phyloP scores from a whole-genome alignment of 768 basidiomycete species.

The Grammothele lineata region DNA sequence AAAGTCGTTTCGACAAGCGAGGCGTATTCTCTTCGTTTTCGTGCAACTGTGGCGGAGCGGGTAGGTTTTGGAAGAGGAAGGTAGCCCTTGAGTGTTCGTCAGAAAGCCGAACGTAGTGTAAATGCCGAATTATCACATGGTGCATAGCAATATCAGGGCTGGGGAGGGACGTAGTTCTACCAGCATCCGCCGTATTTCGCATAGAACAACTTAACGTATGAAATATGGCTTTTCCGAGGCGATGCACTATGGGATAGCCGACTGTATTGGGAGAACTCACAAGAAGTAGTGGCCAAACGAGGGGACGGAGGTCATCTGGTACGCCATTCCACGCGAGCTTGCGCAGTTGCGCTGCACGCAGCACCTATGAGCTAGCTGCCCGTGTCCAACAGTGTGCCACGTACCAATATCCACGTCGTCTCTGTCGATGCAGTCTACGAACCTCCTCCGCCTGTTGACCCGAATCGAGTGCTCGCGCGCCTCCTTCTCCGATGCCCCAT shows the following conservation, averaged over 20 bases:
- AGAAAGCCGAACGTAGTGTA: neutral
- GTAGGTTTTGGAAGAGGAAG: slow-evolving; percentile 79
- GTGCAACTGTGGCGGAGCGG: slow-evolving; percentile 69
- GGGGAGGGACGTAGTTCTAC: too few relatives aligned
- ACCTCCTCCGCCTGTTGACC: slow-evolving; percentile 75
- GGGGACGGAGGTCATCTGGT: slow-evolving; percentile 78
- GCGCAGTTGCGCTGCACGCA: slow-evolving; percentile 64
- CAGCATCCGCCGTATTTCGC: too few relatives aligned
- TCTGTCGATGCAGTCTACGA: slow-evolving; percentile 70
- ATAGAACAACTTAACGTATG: too few relatives aligned
- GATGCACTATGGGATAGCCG: too few relatives aligned
- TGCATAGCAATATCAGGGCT: too few relatives aligned
- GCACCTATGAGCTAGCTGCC: neutral
- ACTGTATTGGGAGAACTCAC: slow-evolving; percentile 55
- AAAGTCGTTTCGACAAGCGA: slow-evolving; percentile 90
- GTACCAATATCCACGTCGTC: slow-evolving; percentile 81
- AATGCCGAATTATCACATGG: too few relatives aligned
- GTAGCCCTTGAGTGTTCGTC: slow-evolving; percentile 72
- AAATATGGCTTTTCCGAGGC: too few relatives aligned
- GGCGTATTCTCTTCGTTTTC: slow-evolving; percentile 90
- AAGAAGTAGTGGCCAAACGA: slow-evolving; percentile 92
- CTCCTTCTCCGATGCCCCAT: slow-evolving; percentile 42
- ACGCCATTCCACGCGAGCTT: slow-evolving; percentile 96
- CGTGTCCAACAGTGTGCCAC: slow-evolving; percentile 22
- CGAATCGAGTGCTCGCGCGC: slow-evolving; percentile 74